Evolutionary conservation across 1,284 basidiomycete genomes (phyloP).

Genomic region (Puccinia coronata): DNA sequence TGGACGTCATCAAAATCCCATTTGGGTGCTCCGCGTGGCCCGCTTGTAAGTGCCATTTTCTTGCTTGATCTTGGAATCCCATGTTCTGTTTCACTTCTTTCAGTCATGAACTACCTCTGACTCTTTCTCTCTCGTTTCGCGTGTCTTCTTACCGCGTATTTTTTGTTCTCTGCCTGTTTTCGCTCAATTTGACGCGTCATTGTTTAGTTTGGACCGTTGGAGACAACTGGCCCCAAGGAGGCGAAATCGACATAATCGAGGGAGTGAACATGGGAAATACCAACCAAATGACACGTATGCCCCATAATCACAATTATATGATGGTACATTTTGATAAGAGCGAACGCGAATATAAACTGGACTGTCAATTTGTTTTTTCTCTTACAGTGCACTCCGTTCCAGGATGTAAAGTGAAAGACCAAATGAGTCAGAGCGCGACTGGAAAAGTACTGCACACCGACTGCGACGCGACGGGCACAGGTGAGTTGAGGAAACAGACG

Average conservation of each 20-base stretch:
- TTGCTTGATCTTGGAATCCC: not conserved
- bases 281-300: conserved; percentile 37
- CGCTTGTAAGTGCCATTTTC: conserved; percentile 61
- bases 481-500: not conserved
- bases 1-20: conserved; percentile 74
- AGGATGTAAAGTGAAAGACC: conserved; percentile 65
- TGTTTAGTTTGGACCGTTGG: conserved; percentile 63
- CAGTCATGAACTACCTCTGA: not conserved
- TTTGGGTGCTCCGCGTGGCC: conserved; percentile 79
- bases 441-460: conserved; percentile 52
- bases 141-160: not conserved
- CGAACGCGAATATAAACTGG: too few relatives aligned
- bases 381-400: conserved; percentile 66
- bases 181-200: too few relatives aligned
- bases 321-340: too few relatives aligned
- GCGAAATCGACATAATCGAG: conserved; percentile 74
- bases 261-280: conserved; percentile 64
- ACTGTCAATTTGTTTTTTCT: too few relatives aligned
- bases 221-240: conserved; percentile 69
- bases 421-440: conserved; percentile 60
- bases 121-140: too few relatives aligned
- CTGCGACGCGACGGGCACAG: conserved; percentile 37
- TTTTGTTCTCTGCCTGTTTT: not conserved
- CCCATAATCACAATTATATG: not conserved
- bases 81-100: conserved; percentile 53